Base-by-base conservation (phyloP, 208 protist genomes). In the Spongospora subterranea region DNA sequence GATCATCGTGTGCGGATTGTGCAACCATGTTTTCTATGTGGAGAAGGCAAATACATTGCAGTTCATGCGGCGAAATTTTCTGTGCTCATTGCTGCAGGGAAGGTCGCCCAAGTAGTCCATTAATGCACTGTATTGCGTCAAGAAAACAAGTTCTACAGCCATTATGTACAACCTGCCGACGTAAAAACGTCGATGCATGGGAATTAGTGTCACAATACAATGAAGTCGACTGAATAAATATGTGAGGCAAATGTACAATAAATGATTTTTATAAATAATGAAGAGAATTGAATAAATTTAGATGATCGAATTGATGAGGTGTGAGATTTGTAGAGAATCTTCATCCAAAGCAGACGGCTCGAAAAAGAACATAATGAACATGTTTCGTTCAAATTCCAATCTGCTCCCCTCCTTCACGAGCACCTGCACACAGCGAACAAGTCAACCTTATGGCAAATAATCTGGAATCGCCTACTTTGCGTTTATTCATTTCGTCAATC, bases 311-410 rank as follows among this genome's bases (percentile, higher is more conserved):
- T 82, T n/a, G 6, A 82, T 82, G 13, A 82, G 6, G n/a, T 20
- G 6, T 82, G 6, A 35, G 17, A 39, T 17, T 35, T 35, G 11
- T 20, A 35, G 71, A 43, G n/a, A 6, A n/a, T 82, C 71, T 43
- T 82, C 71, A n/a, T 82, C 71, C 6, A 82, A n/a, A 45, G 17
- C n/a, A 13, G 71, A 6, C n/a, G 71, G 71, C 6, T 82, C 35
- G 17, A 39, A 20, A n/a, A 82, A 82, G 35, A 82, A 82, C 6
- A 40, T 82, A n/a, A 82, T 43, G n/a, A 82, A 82, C n/a, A 43
- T 82, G n/a, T 43, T 35, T 35, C 71, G 6, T 82, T 82, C 71
- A 82, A 35, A 82, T 35, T 45, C 17, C 35, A 43, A 35, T 40
- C 35, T 35, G 71, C 35, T 29, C 20, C 29, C n/a, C 6, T 82